Evolutionary conservation across 2,329 filamentous ascomycete species (phyloP), one percentile per base, ranked within the genome.

Genomic region (Dactylella cylindrospora): DNA sequence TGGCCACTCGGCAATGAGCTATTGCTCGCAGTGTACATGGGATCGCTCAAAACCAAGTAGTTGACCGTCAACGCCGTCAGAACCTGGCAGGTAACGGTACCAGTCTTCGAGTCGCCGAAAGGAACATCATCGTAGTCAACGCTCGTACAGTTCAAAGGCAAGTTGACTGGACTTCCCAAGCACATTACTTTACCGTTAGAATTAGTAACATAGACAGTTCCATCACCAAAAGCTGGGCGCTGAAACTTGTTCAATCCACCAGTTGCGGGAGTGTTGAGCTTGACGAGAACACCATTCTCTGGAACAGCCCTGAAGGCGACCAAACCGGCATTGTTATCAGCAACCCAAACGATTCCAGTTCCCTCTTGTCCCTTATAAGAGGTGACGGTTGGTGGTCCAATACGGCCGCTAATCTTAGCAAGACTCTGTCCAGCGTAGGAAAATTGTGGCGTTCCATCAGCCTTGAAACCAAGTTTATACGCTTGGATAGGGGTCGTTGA

Each of bases 191-290:
- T 70, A 15, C 49, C 57, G 17, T 32, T 26, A 1, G 51, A 65
- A 23, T 71, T 70, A 5, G 72, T 66, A n/a, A 59, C 57, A 68
- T 70, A 78, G 62, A 70, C 71, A 67, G 68, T 73, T 51, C 69
- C 75, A 71, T 72, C 74, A 68, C 69, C 75, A 71, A 74, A 78
- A 54, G 70, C 72, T 31, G 71, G 74, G 33, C 72, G 72, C 51
- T 71, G 71, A 55, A 72, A 76, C 54, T 75, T 75, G 43, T 72
- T 73, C 22, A 73, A 64, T 5, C 74, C 73, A n/a, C 73, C 72
- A 1, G 73, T 71, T 12, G 70, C 68, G 1, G 74, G 73, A 4
- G 74, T 47, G 9, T 68, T 66, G 54, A 76, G 72, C 19, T 71
- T 62, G 5, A 62, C 43, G 5, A 62, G 20, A 8, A 54, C 49